Base-by-base conservation (phyloP, 768 basidiomycete species). In the Lactarius quietus region DNA sequence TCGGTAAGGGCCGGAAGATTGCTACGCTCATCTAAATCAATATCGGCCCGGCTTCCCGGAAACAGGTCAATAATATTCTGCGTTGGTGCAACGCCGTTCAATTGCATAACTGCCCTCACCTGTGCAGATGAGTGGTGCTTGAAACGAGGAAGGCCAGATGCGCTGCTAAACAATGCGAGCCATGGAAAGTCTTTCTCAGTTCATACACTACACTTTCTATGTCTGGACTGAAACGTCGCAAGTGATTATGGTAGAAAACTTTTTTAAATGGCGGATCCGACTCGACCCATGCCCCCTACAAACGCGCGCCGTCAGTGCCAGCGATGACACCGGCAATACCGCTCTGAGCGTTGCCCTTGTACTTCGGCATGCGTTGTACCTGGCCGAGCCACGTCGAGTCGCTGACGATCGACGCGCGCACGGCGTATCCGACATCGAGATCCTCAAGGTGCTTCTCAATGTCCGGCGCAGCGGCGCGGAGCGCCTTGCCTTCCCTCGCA, bases 321-420 rank as follows among this genome's bases (percentile, higher is more conserved):
- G 59, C 48, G 26, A 48, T 53, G 10, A 60, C 48, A 6, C 59
- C 48, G 31, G 35, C 35, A 14, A 61, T 61, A 7, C 45, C 59
- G 12, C 59, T 59, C 45, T 51, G 43, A 2, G 59, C 59, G 14
- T 59, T 59, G 2, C 59, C 59, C 45, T 35, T 48, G 15, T 51
- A 51, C 33, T 52, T 51, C 14, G 59, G 59, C 48, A 60, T 60
- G 8, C 59, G 48, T 23, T 45, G 48, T 8, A 61, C 59, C 26
- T 61, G 48, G 23, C 51, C 59, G 7, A 61, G 59, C 48, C 48
- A 61, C 18, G 59, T 35, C 9, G 48, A n/a, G 9, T 70, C 67
- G 39, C 52, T 63, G 26, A 70, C 39, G 29, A 72, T 70, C 17
- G 72, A 71, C 17, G 69, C 68, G 3, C 63, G 61, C 33, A 68